These are phyloP conservation scores for Pleurotus giganteus DNA, from an alignment of 768 basidiomycete species.

Conservation along the genomic window DNA sequence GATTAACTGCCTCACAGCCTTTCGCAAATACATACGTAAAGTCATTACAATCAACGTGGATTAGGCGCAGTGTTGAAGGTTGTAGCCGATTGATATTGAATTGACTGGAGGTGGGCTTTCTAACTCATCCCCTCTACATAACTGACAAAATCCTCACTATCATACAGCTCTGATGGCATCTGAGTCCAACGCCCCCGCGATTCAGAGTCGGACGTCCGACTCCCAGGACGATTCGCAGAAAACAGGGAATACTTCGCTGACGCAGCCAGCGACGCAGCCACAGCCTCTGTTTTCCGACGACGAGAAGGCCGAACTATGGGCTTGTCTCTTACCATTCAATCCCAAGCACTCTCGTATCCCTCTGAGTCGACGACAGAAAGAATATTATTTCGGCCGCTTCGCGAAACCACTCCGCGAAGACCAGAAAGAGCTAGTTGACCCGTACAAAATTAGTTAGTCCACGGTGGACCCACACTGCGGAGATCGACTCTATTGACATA, in stretches of 20 bases:
- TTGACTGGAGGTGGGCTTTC: background rate
- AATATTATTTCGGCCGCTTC: conserved; percentile 46
- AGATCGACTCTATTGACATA: background rate
- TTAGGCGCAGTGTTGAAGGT: background rate
- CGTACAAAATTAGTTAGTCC: conserved; percentile 68
- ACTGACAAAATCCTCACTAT: background rate
- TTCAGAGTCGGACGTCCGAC: no score
- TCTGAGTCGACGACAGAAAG: conserved; percentile 50
- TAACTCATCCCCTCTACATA: background rate
- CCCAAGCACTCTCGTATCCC: conserved; percentile 52
- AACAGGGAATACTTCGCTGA: conserved; percentile 15
- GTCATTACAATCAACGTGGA: background rate
- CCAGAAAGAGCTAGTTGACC: background rate
- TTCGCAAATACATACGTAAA: background rate
- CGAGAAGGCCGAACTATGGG: conserved; percentile 57
- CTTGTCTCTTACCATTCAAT: conserved; percentile 66
- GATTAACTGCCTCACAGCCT: background rate
- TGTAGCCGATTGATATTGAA: background rate
- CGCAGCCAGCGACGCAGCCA: conserved; percentile 44
- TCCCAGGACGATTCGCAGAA: conserved; percentile 6
- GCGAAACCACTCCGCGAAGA: conserved; percentile 43
- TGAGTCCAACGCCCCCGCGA: no score
- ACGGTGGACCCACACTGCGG: background rate
- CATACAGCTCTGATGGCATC: background rate
- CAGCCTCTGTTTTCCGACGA: conserved; percentile 31